These are phyloP conservation scores for Neurospora crassa DNA, from an alignment of 2,329 filamentous ascomycete genomes.

Conservation along the genomic window DNA sequence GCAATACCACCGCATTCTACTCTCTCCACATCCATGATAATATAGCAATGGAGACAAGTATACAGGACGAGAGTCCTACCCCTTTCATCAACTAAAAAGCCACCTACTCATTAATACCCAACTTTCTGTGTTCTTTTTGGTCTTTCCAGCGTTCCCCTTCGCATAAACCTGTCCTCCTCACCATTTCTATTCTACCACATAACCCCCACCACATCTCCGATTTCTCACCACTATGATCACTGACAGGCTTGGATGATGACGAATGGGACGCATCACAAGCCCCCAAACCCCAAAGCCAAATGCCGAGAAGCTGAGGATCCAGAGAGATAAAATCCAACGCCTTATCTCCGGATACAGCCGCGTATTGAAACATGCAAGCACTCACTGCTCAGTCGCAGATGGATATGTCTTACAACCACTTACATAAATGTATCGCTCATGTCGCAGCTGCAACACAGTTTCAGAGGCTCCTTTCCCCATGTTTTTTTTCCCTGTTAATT, in stretches of 20 bases:
- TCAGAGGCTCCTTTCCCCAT: neutral
- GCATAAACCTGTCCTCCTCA: neutral
- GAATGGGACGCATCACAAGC: neutral
- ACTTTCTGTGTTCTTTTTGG: neutral
- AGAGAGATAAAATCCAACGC: neutral
- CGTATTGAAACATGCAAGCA: neutral
- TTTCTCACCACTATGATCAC: neutral
- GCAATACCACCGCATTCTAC: neutral
- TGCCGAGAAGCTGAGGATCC: neutral
- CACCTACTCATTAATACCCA: neutral
- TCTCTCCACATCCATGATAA: neutral
- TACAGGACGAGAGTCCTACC: neutral
- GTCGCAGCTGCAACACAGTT: neutral
- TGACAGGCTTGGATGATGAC: neutral
- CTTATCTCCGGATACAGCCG: neutral
- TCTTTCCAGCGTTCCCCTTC: neutral
- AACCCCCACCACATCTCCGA: neutral
- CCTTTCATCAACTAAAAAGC: neutral
- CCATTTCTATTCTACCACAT: neutral
- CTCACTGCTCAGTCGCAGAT: neutral
- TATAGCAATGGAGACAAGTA: neutral
- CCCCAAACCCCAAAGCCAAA: neutral
- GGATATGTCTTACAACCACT: neutral
- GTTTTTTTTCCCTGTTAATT: neutral
- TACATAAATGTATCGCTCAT: neutral